Percentiles rank a stretch among this genome's conserved stretches.
Evolutionary conservation across 176 grass and related monocot species (phyloP).

Genomic region (Ananas comosus): DNA sequence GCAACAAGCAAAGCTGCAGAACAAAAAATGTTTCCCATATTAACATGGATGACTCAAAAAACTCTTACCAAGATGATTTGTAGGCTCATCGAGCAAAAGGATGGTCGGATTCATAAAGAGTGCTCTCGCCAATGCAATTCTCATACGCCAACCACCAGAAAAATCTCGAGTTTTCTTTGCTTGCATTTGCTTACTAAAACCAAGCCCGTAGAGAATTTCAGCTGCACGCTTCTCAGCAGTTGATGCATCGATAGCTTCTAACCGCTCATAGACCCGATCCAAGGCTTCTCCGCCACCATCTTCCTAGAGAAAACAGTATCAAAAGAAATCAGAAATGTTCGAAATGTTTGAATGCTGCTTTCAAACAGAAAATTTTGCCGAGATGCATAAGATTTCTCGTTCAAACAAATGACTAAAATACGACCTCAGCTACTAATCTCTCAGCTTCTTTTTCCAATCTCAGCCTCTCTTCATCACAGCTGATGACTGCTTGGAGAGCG

Average conservation of each 20-base stretch:
- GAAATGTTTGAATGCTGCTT: neutral
- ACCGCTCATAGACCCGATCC: conserved; percentile 20
- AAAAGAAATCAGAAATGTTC: neutral
- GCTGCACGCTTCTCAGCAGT: conserved; percentile 26
- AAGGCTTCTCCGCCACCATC: conserved; percentile 20
- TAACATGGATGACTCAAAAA: neutral
- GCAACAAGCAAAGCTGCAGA: too few species aligned
- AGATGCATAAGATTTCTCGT: too few species aligned
- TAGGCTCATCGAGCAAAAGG: conserved; percentile 27
- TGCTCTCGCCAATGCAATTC: conserved; percentile 24
- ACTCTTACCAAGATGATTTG: conserved; percentile 27
- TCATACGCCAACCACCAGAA: conserved; percentile 27
- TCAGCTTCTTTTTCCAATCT: conserved; percentile 19
- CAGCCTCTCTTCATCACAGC: conserved; percentile 24
- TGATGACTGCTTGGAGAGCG: conserved; percentile 19
- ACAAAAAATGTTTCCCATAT: too few species aligned
- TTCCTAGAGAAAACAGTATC: neutral
- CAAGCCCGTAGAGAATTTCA: conserved; percentile 25
- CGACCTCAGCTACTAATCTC: conserved; percentile 14
- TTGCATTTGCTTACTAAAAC: conserved; percentile 28
- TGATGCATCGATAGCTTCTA: conserved; percentile 19
- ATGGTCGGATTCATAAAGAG: conserved; percentile 31
- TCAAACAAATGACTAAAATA: neutral
- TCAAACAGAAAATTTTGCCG: neutral
- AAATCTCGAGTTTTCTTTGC: conserved; percentile 18